Percentiles rank a stretch among this genome's conserved stretches.
Conservation (phyloP, 2,329 filamentous ascomycete genomes). For the Trichoderma gracile region DNA sequence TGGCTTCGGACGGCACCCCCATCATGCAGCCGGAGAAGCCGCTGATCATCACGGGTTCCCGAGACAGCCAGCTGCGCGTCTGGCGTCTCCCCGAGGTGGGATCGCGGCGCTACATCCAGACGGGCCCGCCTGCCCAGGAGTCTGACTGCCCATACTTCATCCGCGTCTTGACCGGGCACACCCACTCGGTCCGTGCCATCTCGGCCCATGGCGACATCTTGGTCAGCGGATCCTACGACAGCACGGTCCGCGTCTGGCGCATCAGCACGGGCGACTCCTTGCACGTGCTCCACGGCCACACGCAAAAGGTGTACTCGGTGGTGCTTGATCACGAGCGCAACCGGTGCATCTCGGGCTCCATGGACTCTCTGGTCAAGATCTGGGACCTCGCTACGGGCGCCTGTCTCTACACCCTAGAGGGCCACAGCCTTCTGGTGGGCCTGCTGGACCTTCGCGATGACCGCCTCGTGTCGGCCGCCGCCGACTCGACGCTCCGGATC, state of each 20-base stretch:
- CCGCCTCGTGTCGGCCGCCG: conserved; percentile 89
- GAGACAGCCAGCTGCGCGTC: conserved; percentile 89
- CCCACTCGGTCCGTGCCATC: conserved; percentile 92
- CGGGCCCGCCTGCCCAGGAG: conserved; percentile 69
- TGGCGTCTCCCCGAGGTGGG: conserved; percentile 87
- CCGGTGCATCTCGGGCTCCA: conserved; percentile 94
- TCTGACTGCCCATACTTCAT: conserved; percentile 94
- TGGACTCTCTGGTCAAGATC: conserved; percentile 97
- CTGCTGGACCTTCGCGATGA: conserved; percentile 87
- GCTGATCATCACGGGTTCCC: conserved; percentile 93
- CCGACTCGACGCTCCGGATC: conserved; percentile 90
- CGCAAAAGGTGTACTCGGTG: conserved; percentile 94
- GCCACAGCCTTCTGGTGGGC: conserved; percentile 88
- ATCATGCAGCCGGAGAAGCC: conserved; percentile 93
- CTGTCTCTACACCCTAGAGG: conserved; percentile 86
- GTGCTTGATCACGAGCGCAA: conserved; percentile 90
- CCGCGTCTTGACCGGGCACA: conserved; percentile 80
- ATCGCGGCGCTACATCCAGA: conserved; percentile 77
- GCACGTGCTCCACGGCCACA: conserved; percentile 82
- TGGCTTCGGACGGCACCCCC: conserved; percentile 67
- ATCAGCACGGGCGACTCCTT: conserved; percentile 91
- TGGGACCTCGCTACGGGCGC: conserved; percentile 90
- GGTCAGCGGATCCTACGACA: conserved; percentile 97
- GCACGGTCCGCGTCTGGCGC: conserved; percentile 92
- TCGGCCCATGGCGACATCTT: conserved; percentile 92